Evolutionary conservation across 768 basidiomycete species (phyloP), one percentile per base, ranked within the genome.

Genomic region (Amanita muscaria): DNA sequence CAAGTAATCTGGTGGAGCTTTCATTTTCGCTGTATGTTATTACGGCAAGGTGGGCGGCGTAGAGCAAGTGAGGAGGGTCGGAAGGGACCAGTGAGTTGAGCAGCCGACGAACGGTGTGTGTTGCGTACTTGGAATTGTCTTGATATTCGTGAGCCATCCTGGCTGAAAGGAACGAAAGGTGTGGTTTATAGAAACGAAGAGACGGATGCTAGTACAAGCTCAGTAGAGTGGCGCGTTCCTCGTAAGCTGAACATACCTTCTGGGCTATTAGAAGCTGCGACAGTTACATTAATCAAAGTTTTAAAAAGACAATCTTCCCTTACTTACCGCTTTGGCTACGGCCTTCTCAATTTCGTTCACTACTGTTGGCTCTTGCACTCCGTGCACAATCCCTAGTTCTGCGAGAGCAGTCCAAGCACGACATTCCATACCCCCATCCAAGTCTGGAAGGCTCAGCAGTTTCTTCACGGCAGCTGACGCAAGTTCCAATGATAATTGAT

Each of bases 341-440:
- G 83, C 79, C 45, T 70, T 76, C 54, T 85, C 83, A 16, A 83
- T 80, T 56, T 86, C 83, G 0, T 42, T 56, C 50, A 74, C 76
- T 6, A 80, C 61, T 22, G 68, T 75, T n/a, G n/a, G 73, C 62
- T 75, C 74, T 69, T 33, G 56, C 40, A 57, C 72, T 49, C 47
- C 68, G 34, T 77, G 68, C 48, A 66, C 66, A 55, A 87, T 68
- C 3, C 83, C 85, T 1, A 84, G 53, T 58, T 88, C 86, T 0
- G 77, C 84, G 0, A 88, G 51, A 8, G 73, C 72, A 1, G 78
- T 77, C 77, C 80, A 86, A 1, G 83, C 83, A 6, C 77, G 66
- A 55, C 83, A 87, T 53, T 87, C 84, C 7, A 79, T 57, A 40
- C 74, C 72, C 4, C 72, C 69, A 4, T 77, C 72, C 1, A 87